These are phyloP conservation scores for Cyclotella cryptica DNA, from an alignment of 108 stramenopile species.

Conservation along the genomic window DNA sequence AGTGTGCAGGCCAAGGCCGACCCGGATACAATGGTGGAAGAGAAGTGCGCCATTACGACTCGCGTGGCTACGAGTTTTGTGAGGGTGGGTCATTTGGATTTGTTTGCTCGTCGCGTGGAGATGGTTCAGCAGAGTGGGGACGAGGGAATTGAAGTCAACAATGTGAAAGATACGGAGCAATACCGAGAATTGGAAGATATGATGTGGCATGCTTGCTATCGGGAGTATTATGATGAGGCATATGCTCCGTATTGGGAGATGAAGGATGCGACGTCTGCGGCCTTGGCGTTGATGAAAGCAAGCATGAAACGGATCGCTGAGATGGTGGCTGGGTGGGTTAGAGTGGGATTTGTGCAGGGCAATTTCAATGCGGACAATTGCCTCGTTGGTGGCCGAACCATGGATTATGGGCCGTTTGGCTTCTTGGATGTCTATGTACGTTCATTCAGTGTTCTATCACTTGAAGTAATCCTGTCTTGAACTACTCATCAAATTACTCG, in stretches of 20 bases:
- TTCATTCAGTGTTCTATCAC: not conserved
- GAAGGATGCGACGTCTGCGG: constrained; percentile 63
- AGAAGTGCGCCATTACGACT: constrained; percentile 89
- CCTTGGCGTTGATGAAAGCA: constrained; percentile 58
- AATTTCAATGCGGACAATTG: constrained; percentile 97
- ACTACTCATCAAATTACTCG: not conserved
- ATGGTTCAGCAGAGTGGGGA: constrained; percentile 48
- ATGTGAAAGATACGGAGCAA: constrained; percentile 43
- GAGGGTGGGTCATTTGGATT: constrained; percentile 89
- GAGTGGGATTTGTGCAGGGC: constrained; percentile 96
- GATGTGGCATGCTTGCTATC: constrained; percentile 85
- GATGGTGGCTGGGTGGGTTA: constrained; percentile 87
- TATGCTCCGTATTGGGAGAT: constrained; percentile 63
- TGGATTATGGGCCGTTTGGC: constrained; percentile 98
- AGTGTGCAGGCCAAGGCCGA: constrained; percentile 61
- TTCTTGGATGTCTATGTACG: constrained; percentile 85
- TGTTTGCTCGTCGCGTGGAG: constrained; percentile 59
- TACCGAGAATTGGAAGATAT: constrained; percentile 79
- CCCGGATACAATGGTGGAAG: constrained; percentile 83
- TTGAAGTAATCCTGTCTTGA: too few relatives aligned
- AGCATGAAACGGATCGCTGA: constrained; percentile 63
- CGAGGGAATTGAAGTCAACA: not conserved
- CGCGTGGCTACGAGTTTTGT: constrained; percentile 81
- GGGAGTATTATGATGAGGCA: constrained; percentile 72
- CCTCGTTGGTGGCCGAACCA: constrained; percentile 63